A percentile compares a stretch with the other conserved stretches of the same genome.
Evolutionary conservation across 1,284 basidiomycete genomes (phyloP).

Genomic region (Malassezia sympodialis): DNA sequence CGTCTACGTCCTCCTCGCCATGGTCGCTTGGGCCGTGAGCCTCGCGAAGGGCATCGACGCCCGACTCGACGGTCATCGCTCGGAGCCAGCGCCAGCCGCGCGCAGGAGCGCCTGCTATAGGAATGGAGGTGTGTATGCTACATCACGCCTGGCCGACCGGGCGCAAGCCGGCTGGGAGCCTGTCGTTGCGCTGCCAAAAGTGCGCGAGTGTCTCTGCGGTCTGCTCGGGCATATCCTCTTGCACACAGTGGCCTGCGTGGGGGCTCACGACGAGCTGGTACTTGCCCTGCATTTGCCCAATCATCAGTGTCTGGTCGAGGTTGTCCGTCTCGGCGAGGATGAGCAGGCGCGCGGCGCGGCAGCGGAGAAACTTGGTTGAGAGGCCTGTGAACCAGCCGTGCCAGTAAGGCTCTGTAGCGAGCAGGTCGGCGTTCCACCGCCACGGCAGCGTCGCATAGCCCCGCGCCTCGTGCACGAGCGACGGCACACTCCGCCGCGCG

Average conservation of each 20-base stretch:
- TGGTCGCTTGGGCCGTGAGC: not conserved
- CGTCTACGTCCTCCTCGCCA: conserved; percentile 21
- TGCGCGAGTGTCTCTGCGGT: conserved; percentile 70
- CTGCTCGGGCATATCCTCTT: conserved; percentile 53
- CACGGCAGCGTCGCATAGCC: conserved; percentile 17
- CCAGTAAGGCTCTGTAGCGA: conserved; percentile 82
- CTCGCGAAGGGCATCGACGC: not conserved
- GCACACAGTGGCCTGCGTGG: conserved; percentile 81
- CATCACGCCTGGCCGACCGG: conserved; percentile 23
- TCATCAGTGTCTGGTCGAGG: conserved; percentile 85
- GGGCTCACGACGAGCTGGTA: conserved; percentile 83
- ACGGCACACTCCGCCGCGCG: conserved; percentile 40
- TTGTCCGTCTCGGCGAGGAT: conserved; percentile 85
- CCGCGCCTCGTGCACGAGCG: conserved; percentile 21
- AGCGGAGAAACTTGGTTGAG: conserved; percentile 64
- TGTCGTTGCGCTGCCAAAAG: conserved; percentile 82
- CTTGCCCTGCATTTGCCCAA: conserved; percentile 88
- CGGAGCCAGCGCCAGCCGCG: not conserved
- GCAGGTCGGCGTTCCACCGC: conserved; percentile 73
- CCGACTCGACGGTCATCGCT: not conserved
- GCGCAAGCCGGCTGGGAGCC: conserved; percentile 22
- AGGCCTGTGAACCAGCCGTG: conserved; percentile 81
- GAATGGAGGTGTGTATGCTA: conserved; percentile 3
- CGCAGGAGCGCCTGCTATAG: not conserved
- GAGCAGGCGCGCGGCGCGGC: conserved; percentile 69